Evolutionary conservation across 2,329 filamentous ascomycete species (phyloP), one percentile per base, ranked within the genome.

Genomic region (Hymenotorrendiella dingleyae): DNA sequence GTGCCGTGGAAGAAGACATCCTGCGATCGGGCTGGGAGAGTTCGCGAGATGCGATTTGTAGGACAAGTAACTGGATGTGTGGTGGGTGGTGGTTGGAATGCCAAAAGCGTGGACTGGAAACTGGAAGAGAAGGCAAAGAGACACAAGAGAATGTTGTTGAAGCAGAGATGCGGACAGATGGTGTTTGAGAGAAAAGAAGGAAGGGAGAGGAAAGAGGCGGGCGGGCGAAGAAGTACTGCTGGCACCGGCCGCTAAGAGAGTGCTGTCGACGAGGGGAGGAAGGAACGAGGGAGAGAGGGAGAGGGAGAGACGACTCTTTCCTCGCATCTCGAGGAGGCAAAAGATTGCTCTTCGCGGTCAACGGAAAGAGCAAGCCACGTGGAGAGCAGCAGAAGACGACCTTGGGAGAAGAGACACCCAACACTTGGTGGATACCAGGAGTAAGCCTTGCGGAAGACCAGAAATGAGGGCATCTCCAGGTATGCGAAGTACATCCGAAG

Each of bases 1-100:
- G 59, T 38, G 61, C 48, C n/a, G 56, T 59, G 11, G 56, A 58
- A 26, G 55, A 56, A 51, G 59, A 61, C 59, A 62, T 62, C 6
- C 12, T 42, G 45, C 42, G 16, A 23, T 17, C 32, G 21, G 14
- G 33, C 21, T 16, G n/a, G 27, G 36, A 26, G 8, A 21, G 21
- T 28, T 20, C 12, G 12, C 6, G 26, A 33, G n/a, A 11, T 17
- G 24, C 6, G 19, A 22, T 16, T 39, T 35, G 27, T 20, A 42
- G 41, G 30, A 36, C 38, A 33, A 21, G 14, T 20, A 40, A 11
- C 11, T 23, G 37, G 24, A 33, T 16, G 10, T 40, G 28, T 20
- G 24, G 23, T 23, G 37, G 20, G 36, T n/a, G 11, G 6, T 21
- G 17, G 17, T 17, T 34, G 19, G 30, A 34, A 11, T n/a, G n/a